Evolutionary conservation across 305 asterid species (phyloP).

Genomic region (Caryopteris hybrid): DNA sequence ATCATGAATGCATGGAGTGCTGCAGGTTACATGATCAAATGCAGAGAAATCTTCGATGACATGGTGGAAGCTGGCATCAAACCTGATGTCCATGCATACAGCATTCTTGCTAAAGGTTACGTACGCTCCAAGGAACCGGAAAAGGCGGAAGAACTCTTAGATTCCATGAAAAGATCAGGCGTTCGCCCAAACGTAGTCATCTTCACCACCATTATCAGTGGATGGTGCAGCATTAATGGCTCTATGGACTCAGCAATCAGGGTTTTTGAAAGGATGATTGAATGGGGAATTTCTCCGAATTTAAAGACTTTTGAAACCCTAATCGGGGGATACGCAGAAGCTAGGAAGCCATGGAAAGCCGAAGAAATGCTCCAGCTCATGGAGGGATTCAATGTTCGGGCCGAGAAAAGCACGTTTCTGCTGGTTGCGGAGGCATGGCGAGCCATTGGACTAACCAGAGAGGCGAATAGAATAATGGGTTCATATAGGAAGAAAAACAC

Average conservation of each 20-base stretch:
- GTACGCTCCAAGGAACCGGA: conserved; percentile 61
- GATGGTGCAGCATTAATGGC: conserved; percentile 63
- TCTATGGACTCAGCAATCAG: conserved; percentile 55
- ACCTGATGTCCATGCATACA: conserved; percentile 57
- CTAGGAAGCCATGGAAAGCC: conserved; percentile 63
- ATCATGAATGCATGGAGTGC: conserved; percentile 80
- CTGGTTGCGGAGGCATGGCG: conserved; percentile 57
- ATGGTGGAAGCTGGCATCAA: conserved; percentile 61
- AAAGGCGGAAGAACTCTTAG: conserved; percentile 62
- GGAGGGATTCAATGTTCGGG: conserved; percentile 44
- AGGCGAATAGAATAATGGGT: conserved; percentile 35
- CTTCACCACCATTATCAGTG: conserved; percentile 69
- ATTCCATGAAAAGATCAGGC: conserved; percentile 40
- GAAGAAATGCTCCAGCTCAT: conserved; percentile 47
- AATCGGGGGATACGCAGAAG: conserved; percentile 56
- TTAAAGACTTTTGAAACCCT: conserved; percentile 67
- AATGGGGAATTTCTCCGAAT: conserved; percentile 53
- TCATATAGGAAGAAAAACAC: conserved; percentile 11
- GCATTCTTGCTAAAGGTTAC: conserved; percentile 77
- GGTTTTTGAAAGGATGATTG: conserved; percentile 55
- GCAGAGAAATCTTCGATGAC: conserved; percentile 62
- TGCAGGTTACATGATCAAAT: conserved; percentile 66
- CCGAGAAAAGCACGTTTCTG: conserved; percentile 44
- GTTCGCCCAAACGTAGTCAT: conserved; percentile 55
- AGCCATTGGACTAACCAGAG: conserved; percentile 36